A percentile compares a stretch with the other conserved stretches of the same genome.
Conservation (phyloP, 257 asterid species). For the Jacaranda mimosifolia region DNA sequence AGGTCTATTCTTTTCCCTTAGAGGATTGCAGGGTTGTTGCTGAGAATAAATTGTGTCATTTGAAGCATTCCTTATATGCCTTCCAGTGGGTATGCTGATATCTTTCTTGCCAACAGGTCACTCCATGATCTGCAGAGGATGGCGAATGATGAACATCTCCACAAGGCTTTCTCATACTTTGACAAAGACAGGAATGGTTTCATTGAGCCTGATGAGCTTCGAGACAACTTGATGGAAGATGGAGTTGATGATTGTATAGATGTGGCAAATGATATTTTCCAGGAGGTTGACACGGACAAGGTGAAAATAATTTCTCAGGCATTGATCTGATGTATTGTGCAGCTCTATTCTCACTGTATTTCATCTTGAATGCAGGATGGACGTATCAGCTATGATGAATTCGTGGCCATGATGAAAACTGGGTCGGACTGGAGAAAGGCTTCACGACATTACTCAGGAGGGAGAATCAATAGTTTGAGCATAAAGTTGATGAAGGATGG, state of each 20-base stretch:
- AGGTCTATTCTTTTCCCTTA: too few species aligned
- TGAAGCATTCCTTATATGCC: background rate
- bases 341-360: slow-evolving; percentile 3
- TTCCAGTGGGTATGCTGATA: slow-evolving; percentile 22
- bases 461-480: slow-evolving; percentile 88
- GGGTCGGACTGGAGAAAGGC: slow-evolving; percentile 71
- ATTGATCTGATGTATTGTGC: background rate
- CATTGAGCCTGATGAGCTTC: slow-evolving; percentile 84
- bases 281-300: slow-evolving; percentile 94
- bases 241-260: slow-evolving; percentile 78
- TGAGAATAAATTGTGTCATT: background rate
- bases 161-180: slow-evolving; percentile 79
- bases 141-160: slow-evolving; percentile 90
- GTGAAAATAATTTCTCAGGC: slow-evolving; percentile 42
- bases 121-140: slow-evolving; percentile 87
- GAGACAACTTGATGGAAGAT: slow-evolving; percentile 79
- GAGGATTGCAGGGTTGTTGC: slow-evolving; percentile 19
- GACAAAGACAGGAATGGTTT: slow-evolving; percentile 81
- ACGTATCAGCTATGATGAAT: slow-evolving; percentile 84
- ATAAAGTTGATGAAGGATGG: slow-evolving; percentile 91
- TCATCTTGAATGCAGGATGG: slow-evolving; percentile 67
- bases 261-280: slow-evolving; percentile 88
- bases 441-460: slow-evolving; percentile 90
- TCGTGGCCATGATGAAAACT: slow-evolving; percentile 72
- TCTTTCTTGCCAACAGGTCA: slow-evolving; percentile 55